Evolutionary conservation across 1,284 basidiomycete genomes (phyloP), one percentile per base, ranked within the genome.

Genomic region (Peniophora sp.): DNA sequence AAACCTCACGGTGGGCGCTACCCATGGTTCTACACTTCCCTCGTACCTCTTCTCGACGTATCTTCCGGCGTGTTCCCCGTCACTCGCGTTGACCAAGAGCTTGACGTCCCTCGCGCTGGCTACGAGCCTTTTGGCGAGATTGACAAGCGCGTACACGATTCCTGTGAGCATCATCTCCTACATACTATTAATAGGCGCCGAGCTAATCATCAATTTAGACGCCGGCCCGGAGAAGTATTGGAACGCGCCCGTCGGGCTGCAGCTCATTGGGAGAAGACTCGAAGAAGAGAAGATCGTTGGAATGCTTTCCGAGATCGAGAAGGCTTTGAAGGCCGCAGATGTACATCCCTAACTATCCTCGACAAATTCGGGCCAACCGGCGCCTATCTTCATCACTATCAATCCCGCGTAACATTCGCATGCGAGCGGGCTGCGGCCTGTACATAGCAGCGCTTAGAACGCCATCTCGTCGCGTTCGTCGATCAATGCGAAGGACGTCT

Each of bases 241-340:
- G 17, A 71, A 73, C 45, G 74, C 73, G 0, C 78, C 80, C 1
- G 67, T 80, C 2, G 67, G 68, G 5, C 58, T 83, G 18, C 79
- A 82, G 60, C 52, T 79, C 1, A 64, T 78, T 3, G 76, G 73
- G 0, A 60, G 70, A 37, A 68, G 72, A 41, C 68, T 75, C 11
- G 75, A 81, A 60, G 76, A 78, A 52, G 76, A 78, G 55, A 74
- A 72, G 1, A 69, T 77, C 10, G 62, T 76, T 27, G 69, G 64
- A 0, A 70, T 74, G 66, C 63, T 67, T 6, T 65, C 69, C 53
- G 60, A 72, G 23, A 68, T 72, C 3, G 68, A 67, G 34, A 51
- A 51, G 3, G 66, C 66, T 1, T 54, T 69, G 10, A 65, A 62
- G 51, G 47, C 54, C 6, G 27, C 27, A 32, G 27, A 32, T 32